Percentiles rank a stretch among this genome's conserved stretches.
Conservation (phyloP, 2,329 filamentous ascomycete species). For the Colletotrichum chrysophilum region DNA sequence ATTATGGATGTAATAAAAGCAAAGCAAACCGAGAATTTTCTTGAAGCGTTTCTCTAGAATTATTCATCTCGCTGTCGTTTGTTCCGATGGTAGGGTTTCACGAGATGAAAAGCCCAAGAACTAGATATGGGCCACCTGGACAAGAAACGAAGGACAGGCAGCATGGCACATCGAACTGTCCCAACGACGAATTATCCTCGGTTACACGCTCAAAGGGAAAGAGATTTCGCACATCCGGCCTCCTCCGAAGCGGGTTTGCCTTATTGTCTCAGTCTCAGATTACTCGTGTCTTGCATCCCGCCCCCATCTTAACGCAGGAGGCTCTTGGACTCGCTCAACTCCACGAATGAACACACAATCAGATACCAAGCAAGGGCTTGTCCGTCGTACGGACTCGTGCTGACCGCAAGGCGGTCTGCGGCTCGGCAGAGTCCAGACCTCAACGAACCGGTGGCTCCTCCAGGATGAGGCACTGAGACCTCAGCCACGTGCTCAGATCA, state of each 20-base stretch:
- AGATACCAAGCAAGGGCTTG: not conserved
- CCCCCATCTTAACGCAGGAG: not conserved
- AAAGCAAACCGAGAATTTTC: not conserved
- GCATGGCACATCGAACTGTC: not conserved
- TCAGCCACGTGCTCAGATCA: not conserved
- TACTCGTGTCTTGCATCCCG: not conserved
- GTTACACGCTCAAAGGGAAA: not conserved
- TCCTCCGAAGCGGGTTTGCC: not conserved
- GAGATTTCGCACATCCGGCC: not conserved
- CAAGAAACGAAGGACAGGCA: not conserved
- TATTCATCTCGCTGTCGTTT: not conserved
- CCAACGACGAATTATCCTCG: not conserved
- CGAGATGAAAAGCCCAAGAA: not conserved
- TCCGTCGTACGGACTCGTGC: not conserved
- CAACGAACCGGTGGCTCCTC: not conserved
- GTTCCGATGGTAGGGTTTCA: not conserved
- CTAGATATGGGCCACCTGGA: rapidly evolving
- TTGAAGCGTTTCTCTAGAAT: not conserved
- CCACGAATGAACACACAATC: not conserved
- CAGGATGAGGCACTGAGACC: not conserved
- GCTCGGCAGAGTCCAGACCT: not conserved
- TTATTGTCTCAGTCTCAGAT: not conserved
- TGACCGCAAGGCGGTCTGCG: not conserved
- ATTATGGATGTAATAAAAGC: too few species aligned
- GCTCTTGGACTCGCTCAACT: not conserved